Evolutionary conservation across 805 yeast genomes (phyloP).

Genomic region (Blastobotrys robertii): DNA sequence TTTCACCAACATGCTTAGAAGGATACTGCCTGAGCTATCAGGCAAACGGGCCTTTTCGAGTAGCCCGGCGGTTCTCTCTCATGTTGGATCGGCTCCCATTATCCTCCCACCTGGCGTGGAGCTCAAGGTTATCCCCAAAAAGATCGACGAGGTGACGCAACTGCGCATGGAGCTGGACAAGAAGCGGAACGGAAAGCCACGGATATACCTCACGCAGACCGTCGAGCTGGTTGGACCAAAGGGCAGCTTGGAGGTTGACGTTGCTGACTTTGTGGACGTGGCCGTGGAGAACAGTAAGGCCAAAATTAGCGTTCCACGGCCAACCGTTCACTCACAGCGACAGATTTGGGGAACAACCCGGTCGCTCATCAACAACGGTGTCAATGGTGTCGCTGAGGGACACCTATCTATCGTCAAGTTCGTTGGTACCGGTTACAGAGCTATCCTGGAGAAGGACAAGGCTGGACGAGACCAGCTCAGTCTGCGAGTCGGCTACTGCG

Average conservation of each 20-base stretch:
- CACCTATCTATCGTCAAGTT: constrained; percentile 79
- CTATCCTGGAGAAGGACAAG: constrained; percentile 50
- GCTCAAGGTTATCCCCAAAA: constrained; percentile 27
- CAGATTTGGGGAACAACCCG: constrained; percentile 95
- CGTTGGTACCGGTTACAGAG: constrained; percentile 97
- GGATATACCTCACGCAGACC: constrained; percentile 46
- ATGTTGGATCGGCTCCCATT: constrained; percentile 76
- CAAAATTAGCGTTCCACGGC: constrained; percentile 47
- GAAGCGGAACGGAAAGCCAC: constrained; percentile 57
- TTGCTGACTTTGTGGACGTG: constrained; percentile 63
- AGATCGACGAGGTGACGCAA: constrained; percentile 21
- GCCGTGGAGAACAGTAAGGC: constrained; percentile 29
- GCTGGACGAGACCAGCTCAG: constrained; percentile 48
- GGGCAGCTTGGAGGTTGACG: constrained; percentile 52
- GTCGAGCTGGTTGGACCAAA: constrained; percentile 66
- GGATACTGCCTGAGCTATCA: too few species aligned
- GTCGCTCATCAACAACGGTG: constrained; percentile 62
- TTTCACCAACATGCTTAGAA: too few species aligned
- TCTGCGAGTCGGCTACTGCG: constrained; percentile 83
- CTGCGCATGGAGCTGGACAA: constrained; percentile 46
- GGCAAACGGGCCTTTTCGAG: too few species aligned
- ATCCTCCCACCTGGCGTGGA: constrained; percentile 53
- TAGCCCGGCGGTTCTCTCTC: constrained; percentile 11
- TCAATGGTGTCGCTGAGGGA: constrained; percentile 87
- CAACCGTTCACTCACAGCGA: constrained; percentile 55